Conservation (phyloP, 441 rosid species). For the Aquilaria agallochum region DNA sequence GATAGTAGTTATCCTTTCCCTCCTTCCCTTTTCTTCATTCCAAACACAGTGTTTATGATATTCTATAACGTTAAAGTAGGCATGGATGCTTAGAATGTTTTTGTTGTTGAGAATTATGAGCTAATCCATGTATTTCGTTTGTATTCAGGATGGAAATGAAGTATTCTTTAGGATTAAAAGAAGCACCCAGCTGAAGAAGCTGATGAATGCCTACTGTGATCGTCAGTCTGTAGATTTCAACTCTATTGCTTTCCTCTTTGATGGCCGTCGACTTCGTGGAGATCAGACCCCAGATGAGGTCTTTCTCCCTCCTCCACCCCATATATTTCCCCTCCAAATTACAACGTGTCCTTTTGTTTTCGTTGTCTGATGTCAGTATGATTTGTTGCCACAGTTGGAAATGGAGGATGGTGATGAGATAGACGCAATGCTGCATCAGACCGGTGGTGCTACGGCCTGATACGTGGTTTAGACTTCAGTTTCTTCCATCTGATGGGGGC, state of each 20-base stretch:
- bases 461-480: neutral
- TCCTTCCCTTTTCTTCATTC: neutral
- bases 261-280: constrained; percentile 54
- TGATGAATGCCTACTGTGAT: constrained; percentile 65
- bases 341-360: too few species aligned
- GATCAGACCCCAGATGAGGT: constrained; percentile 71
- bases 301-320: neutral
- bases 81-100: too few species aligned
- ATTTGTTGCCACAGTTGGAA: constrained; percentile 45
- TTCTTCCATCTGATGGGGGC: too few species aligned
- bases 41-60: neutral
- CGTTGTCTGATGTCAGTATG: neutral
- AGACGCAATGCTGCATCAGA: constrained; percentile 86
- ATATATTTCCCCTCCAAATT: neutral
- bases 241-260: constrained; percentile 62
- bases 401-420: constrained; percentile 97
- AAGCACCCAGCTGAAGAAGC: constrained; percentile 57
- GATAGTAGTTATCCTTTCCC: neutral
- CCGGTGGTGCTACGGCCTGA: constrained; percentile 43
- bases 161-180: constrained; percentile 63
- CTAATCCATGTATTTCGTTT: neutral
- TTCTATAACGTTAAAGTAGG: too few species aligned
- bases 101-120: neutral
- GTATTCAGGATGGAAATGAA: constrained; percentile 55
- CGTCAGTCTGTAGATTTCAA: constrained; percentile 52